These are phyloP conservation scores for Trifolium repens DNA, from an alignment of 306 rosid species.

Conservation along the genomic window DNA sequence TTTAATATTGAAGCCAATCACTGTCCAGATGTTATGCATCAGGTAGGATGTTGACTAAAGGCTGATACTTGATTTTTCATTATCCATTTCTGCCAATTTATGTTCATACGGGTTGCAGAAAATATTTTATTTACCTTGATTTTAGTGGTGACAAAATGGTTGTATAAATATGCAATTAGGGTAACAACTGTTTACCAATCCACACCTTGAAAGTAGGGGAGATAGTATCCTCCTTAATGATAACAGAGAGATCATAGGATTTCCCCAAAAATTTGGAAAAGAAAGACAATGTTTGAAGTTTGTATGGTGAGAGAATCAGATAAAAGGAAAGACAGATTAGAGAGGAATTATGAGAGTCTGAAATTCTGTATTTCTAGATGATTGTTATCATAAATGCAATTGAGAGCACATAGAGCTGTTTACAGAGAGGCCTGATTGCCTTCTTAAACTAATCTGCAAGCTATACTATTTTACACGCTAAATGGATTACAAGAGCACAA, in stretches of 20 bases:
- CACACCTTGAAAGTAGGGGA: constrained; percentile 16
- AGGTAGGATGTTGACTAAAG: constrained; percentile 59
- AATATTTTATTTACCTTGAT: constrained; percentile 13
- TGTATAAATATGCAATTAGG: constrained; percentile 8
- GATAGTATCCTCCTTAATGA: not conserved
- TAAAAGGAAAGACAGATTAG: not conserved
- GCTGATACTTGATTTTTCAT: constrained; percentile 30
- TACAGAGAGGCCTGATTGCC: not conserved
- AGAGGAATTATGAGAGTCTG: constrained; percentile 1
- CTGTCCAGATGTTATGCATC: constrained; percentile 55
- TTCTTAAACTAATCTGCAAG: not conserved
- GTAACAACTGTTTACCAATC: constrained; percentile 3
- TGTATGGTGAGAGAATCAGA: not conserved
- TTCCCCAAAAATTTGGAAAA: not conserved
- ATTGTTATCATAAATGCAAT: constrained; percentile 2
- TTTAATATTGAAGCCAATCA: constrained; percentile 63
- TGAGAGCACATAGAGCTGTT: constrained; percentile 1
- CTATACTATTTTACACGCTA: not conserved
- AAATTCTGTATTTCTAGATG: constrained; percentile 13
- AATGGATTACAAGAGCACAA: constrained; percentile 8
- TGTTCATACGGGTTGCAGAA: constrained; percentile 12
- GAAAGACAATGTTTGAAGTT: constrained; percentile 14
- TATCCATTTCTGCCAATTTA: constrained; percentile 27
- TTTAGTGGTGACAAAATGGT: constrained; percentile 5
- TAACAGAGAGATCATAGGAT: constrained; percentile 3